Evolutionary conservation across 495 filamentous ascomycete genomes (phyloP).

Genomic region (Xylaria nigripes): DNA sequence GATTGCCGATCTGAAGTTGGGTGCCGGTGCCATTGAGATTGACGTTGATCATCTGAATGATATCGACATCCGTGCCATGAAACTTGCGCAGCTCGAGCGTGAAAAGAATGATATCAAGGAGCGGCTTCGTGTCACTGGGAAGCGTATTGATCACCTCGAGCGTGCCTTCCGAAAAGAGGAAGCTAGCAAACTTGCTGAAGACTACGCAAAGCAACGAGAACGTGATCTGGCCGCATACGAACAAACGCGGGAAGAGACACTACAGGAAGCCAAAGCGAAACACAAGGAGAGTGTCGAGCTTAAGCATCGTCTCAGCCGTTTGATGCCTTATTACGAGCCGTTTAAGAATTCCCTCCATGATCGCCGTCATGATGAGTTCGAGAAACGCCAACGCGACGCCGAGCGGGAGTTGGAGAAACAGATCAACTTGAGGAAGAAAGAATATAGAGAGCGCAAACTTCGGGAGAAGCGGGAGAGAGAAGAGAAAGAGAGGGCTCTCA

Average conservation of each 20-base stretch:
- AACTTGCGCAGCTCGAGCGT: conserved; percentile 89
- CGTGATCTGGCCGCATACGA: conserved; percentile 76
- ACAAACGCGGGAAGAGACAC: conserved; percentile 60
- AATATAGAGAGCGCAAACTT: conserved; percentile 63
- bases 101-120: conserved; percentile 94
- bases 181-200: conserved; percentile 77
- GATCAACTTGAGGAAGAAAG: conserved; percentile 77
- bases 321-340: conserved; percentile 70
- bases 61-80: conserved; percentile 88
- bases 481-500: conserved; percentile 61
- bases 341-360: conserved; percentile 75
- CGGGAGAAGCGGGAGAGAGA: conserved; percentile 75
- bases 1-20: conserved; percentile 83
- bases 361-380: conserved; percentile 88
- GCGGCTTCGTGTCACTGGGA: conserved; percentile 81
- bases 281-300: conserved; percentile 81
- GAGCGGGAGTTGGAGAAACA: conserved; percentile 84
- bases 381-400: conserved; percentile 80
- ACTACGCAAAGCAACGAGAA: conserved; percentile 79
- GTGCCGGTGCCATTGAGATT: conserved; percentile 70
- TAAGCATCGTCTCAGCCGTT: conserved; percentile 78
- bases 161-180: conserved; percentile 94
- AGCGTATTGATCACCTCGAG: conserved; percentile 96
- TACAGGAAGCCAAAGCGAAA: conserved; percentile 73
- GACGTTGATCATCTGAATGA: conserved; percentile 68